phyloP scores from a whole-genome alignment of 306 rosid genomes.

The Fagus crenata region DNA sequence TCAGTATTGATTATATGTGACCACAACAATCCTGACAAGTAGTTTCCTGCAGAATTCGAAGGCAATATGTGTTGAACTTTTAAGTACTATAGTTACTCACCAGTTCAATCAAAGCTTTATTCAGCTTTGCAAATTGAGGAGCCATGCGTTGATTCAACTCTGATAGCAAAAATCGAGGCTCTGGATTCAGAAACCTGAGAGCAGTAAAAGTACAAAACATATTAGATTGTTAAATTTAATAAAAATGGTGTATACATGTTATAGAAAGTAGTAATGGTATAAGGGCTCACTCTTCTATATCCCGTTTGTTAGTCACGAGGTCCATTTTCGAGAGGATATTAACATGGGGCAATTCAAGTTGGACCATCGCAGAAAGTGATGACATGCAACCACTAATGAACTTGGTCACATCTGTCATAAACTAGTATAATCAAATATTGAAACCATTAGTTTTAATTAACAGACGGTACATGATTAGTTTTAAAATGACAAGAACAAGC shows the following conservation, averaged over 20 bases:
- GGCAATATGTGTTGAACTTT: not conserved
- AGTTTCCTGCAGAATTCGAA: not conserved
- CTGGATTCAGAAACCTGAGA: constrained; percentile 76
- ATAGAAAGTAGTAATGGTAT: constrained; percentile 15
- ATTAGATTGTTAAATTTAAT: constrained; percentile 18
- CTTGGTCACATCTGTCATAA: constrained; percentile 88
- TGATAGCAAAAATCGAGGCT: constrained; percentile 67
- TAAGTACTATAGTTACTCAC: constrained; percentile 32
- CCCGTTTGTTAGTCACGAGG: constrained; percentile 75
- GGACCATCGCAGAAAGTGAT: constrained; percentile 82
- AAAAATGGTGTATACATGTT: constrained; percentile 1
- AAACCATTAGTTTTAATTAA: constrained; percentile 23
- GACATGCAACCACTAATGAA: constrained; percentile 96
- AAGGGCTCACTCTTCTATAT: constrained; percentile 63
- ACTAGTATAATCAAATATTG: constrained; percentile 39
- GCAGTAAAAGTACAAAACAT: not conserved
- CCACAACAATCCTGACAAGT: not conserved
- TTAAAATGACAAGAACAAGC: constrained; percentile 2
- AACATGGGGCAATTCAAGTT: constrained; percentile 87
- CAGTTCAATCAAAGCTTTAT: constrained; percentile 81
- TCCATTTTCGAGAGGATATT: constrained; percentile 96
- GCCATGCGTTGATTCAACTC: constrained; percentile 83
- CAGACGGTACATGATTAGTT: constrained; percentile 1
- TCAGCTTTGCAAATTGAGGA: constrained; percentile 86
- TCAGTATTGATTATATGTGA: not conserved